A percentile compares a stretch with the other conserved stretches of the same genome.
Evolutionary conservation across 208 protist species (phyloP).

Genomic region (Acanthamoeba royreba): DNA sequence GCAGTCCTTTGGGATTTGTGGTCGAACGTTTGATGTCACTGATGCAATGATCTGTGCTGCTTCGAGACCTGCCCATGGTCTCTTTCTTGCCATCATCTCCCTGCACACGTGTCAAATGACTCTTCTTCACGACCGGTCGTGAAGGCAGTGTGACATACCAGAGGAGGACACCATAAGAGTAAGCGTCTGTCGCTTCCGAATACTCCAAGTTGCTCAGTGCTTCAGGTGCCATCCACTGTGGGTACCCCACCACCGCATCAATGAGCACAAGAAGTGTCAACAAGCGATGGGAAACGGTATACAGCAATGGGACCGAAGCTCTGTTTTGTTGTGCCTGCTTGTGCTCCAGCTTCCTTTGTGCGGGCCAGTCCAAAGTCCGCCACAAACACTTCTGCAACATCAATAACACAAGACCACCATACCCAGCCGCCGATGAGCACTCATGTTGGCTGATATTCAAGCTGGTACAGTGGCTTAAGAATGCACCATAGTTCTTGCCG

Average conservation of each 20-base stretch:
- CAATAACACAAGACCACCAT: background rate
- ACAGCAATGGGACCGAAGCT: background rate
- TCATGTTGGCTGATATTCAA: background rate
- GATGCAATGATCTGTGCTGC: too few relatives aligned
- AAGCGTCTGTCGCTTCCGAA: constrained; percentile 19
- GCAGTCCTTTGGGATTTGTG: background rate
- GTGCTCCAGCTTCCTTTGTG: background rate
- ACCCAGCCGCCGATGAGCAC: background rate
- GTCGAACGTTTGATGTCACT: background rate
- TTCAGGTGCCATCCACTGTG: constrained; percentile 41
- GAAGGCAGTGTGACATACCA: background rate
- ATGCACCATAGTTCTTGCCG: background rate
- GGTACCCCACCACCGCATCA: background rate
- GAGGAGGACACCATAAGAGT: constrained; percentile 31
- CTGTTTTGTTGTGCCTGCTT: background rate
- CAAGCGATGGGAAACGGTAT: background rate
- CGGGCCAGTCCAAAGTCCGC: constrained; percentile 25
- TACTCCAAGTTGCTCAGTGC: background rate
- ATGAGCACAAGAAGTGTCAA: background rate
- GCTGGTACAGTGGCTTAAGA: too few relatives aligned
- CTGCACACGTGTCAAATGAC: too few relatives aligned
- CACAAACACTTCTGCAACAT: background rate
- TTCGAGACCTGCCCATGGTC: too few relatives aligned
- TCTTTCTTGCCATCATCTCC: too few relatives aligned
- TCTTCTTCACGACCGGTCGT: too few relatives aligned